Evolutionary conservation across 208 protist species (phyloP), one percentile per base, ranked within the genome.

Genomic region (Vickermania ingenoplastis): DNA sequence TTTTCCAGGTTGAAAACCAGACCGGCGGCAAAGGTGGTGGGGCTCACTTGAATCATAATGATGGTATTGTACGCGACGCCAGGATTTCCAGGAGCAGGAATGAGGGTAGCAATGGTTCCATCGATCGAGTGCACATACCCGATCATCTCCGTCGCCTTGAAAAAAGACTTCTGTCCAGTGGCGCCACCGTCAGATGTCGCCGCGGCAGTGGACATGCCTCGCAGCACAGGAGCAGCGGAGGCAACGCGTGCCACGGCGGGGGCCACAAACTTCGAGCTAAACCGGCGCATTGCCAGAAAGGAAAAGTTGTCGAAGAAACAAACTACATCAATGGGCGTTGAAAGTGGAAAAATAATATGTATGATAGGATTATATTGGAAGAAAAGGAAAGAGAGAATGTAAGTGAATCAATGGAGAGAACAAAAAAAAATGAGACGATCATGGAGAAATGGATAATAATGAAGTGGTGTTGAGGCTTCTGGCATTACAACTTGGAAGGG

Each of bases 61-160:
- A 91, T 85, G 49, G 80, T 87, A 63, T 92, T 92, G 84, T 87
- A 92, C 59, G 84, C 81, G 45, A 88, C 84, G 49, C 77, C 75
- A 25, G 76, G 77, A 60, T 83, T 89, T 52, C 79, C 79, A 26
- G 81, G 81, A 26, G 81, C 79, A 22, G 84, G 84, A 65, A 86
- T 82, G 28, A 92, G 69, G 27, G 84, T 92, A 57, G 84, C 84
- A 64, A 92, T 89, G 23, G 84, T 92, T 59, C 84, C 84, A 63
- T 92, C 84, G 64, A 92, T 92, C 17, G 84, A 89, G 69, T 92
- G 84, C 53, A 92, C 81, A 59, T 89, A 86, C 27, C 84, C 84
- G 65, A 93, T 86, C 70, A 91, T 84, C 78, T 89, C 76, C 30
- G 79, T 93, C 23, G 79, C 77, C 69, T 89, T 89, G 62, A 89